Evolutionary conservation across 148 eudicot species (phyloP), one percentile per base, ranked within the genome.

Genomic region (Chenopodium suecicum): DNA sequence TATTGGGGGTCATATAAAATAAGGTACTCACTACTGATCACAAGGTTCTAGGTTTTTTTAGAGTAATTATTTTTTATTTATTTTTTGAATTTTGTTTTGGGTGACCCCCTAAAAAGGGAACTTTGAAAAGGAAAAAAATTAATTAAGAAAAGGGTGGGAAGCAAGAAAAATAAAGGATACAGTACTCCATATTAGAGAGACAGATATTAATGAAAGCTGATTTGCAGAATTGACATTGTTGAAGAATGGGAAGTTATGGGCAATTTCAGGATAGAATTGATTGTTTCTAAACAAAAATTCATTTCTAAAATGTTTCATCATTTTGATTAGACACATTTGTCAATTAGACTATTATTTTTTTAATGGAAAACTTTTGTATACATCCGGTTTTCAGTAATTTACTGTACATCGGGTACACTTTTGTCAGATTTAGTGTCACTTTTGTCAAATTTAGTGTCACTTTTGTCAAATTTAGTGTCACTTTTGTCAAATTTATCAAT

Each of bases 1-100:
- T 12, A 74, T 65, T 83, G 78, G 78, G 27, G 82, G 1, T 67
- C 20, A 65, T 65, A 7, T 23, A 41, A 41, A 41, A 6, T 41
- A 41, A 41, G 44, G 44, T 41, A 5, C 44, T 41, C 44, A 41
- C 8, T 41, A 65, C 31, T 9, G 32, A 37, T 11, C 70, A 67
- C 70, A 67, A 67, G 70, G 17, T 56, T 56, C 22, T 56, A 56
- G 20, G 16, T 3, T 14, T 56, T 56, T 56, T 56, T 56, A 3
- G 44, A 41, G 44, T 41, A 6, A 41, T 56, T 56, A 56, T 50
- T 50, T 50, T 50, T 50, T 9, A 48, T 48, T 50, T 12, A 16
- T 56, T 14, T 14, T 14, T 56, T 56, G 62, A 4, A 4, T 56
- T 14, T 16, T 56, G 4, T 10, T 48, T 12, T 12, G 25, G 68